A percentile compares a stretch with the other conserved stretches of the same genome.
Evolutionary conservation across 2,329 filamentous ascomycete species (phyloP).

Genomic region (Phaeosphaeriaceae sp.): DNA sequence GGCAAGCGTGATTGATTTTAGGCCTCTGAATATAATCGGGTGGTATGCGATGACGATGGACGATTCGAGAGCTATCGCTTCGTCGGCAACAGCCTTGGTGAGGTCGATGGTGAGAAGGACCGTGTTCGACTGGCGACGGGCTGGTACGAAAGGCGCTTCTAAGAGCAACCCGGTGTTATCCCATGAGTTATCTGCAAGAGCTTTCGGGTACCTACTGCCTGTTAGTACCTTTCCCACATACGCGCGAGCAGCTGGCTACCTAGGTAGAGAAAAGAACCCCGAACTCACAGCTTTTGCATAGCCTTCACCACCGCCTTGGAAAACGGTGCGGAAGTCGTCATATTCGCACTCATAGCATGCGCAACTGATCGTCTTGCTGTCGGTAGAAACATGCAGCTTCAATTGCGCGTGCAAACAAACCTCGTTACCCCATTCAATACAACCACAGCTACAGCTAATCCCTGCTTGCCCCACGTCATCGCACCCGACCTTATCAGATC

Average conservation of each 20-base stretch:
- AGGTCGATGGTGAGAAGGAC: constrained; percentile 89
- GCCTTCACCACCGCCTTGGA: constrained; percentile 74
- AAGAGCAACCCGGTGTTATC: constrained; percentile 91
- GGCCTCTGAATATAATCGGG: constrained; percentile 92
- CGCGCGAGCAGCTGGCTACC: neutral
- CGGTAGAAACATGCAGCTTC: constrained; percentile 40
- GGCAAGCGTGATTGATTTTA: constrained; percentile 84
- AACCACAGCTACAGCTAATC: constrained; percentile 8
- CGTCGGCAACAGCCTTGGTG: constrained; percentile 85
- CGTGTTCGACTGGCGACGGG: constrained; percentile 66
- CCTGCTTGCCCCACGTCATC: constrained; percentile 28
- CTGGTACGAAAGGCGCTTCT: constrained; percentile 69
- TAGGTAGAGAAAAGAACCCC: neutral
- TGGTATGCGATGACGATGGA: constrained; percentile 92
- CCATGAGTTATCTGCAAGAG: constrained; percentile 86
- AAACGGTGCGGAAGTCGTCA: constrained; percentile 62
- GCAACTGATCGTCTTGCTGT: constrained; percentile 42
- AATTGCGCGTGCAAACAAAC: neutral
- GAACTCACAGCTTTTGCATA: constrained; percentile 77
- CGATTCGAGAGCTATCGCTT: constrained; percentile 79
- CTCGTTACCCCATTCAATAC: neutral
- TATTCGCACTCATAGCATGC: constrained; percentile 49
- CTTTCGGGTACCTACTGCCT: constrained; percentile 77
- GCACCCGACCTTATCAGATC: constrained; percentile 45
- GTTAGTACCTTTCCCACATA: constrained; percentile 8